Evolutionary conservation across 106 monocot species (phyloP).

Genomic region (Chionographis japonica): DNA sequence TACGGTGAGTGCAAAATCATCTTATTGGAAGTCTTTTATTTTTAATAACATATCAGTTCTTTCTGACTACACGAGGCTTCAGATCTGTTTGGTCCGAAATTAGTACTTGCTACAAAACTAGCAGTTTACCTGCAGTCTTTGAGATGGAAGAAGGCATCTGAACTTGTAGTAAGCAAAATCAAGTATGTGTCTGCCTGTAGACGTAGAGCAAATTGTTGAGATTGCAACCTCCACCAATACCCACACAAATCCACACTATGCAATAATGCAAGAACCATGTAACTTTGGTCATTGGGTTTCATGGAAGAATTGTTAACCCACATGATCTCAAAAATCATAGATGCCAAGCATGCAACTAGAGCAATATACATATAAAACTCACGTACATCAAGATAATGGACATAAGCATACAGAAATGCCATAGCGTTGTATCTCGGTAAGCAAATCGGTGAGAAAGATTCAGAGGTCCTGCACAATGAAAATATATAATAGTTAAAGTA

Average conservation of each 20-base stretch:
- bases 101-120: neutral
- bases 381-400: constrained; percentile 94
- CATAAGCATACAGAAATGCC: constrained; percentile 97
- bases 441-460: constrained; percentile 96
- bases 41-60: too few relatives aligned
- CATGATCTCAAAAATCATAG: neutral
- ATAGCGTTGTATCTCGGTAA: constrained; percentile 93
- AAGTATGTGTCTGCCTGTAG: constrained; percentile 86
- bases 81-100: neutral
- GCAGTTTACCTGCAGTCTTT: constrained; percentile 84
- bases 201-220: constrained; percentile 7
- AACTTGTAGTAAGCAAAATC: constrained; percentile 72
- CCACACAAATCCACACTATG: neutral
- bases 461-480: constrained; percentile 76
- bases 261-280: constrained; percentile 1
- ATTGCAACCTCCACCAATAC: neutral
- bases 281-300: neutral
- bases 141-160: constrained; percentile 90
- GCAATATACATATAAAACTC: neutral
- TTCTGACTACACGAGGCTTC: too few relatives aligned
- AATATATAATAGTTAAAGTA: constrained; percentile 9
- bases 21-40: too few relatives aligned
- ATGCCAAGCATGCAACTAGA: neutral
- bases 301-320: neutral
- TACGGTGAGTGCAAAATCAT: too few relatives aligned